phyloP scores from a whole-genome alignment of 2,329 filamentous ascomycete species.

The Colletotrichum lindemuthianum region DNA sequence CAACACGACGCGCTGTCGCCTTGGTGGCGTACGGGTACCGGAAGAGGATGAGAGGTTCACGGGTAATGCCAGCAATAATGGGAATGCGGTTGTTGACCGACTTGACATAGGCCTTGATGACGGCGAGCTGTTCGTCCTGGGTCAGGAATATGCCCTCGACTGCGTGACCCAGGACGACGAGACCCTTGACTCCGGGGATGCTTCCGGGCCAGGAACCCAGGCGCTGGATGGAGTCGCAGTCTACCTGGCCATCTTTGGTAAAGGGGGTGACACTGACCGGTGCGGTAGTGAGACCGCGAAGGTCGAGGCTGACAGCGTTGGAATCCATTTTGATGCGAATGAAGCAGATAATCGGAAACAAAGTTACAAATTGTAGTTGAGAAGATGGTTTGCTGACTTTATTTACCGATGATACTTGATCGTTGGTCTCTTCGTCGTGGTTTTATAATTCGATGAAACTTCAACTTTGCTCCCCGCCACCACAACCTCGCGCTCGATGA shows the following conservation, averaged over 20 bases:
- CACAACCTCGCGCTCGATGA: conserved; percentile 10
- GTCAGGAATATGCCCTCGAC: conserved; percentile 65
- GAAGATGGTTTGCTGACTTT: background rate
- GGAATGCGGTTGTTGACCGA: conserved; percentile 60
- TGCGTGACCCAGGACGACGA: conserved; percentile 64
- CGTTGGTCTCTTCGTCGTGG: background rate
- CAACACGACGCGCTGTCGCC: conserved; percentile 43
- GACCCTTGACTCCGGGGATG: conserved; percentile 60
- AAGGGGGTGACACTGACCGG: conserved; percentile 65
- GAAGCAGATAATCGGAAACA: background rate
- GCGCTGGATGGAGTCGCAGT: conserved; percentile 62
- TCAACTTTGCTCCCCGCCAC: background rate
- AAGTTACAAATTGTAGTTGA: background rate
- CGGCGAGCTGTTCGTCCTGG: conserved; percentile 56
- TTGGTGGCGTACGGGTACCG: conserved; percentile 65
- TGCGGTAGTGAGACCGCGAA: conserved; percentile 60
- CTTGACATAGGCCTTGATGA: conserved; percentile 63
- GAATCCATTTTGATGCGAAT: conserved; percentile 39
- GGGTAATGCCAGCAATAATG: conserved; percentile 63
- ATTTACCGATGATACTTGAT: background rate
- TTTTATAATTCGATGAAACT: conserved; percentile 18
- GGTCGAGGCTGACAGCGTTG: conserved; percentile 48
- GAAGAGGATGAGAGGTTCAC: conserved; percentile 63
- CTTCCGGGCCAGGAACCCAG: conserved; percentile 63
- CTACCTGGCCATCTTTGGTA: conserved; percentile 57